phyloP scores from a whole-genome alignment of 441 rosid species.

The Populus tomentosa region DNA sequence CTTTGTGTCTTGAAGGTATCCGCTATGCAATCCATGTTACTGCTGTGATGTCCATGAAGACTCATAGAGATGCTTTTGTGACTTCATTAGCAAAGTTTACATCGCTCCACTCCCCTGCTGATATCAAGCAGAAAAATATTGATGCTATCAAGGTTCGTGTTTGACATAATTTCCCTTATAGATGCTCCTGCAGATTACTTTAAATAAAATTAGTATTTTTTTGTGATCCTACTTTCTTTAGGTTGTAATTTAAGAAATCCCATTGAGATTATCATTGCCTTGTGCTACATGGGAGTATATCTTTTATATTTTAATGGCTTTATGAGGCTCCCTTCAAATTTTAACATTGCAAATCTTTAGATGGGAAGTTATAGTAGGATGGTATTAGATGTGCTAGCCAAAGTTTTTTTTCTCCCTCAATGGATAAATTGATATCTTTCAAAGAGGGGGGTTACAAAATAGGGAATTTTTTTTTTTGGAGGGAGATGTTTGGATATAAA shows the following conservation, averaged over 20 bases:
- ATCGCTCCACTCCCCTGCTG: constrained; percentile 96
- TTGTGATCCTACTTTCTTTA: not conserved
- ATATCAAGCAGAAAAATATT: constrained; percentile 88
- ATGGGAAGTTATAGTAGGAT: not conserved
- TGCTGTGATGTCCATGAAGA: constrained; percentile 97
- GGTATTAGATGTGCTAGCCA: not conserved
- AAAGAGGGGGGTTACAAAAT: not conserved
- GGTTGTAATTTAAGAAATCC: not conserved
- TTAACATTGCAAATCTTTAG: not conserved
- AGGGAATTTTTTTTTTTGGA: not conserved
- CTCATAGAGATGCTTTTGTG: constrained; percentile 99
- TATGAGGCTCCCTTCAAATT: not conserved
- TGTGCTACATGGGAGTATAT: not conserved
- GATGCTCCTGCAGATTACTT: not conserved
- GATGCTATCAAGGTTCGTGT: constrained; percentile 86
- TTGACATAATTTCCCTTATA: constrained; percentile 4
- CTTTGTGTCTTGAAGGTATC: constrained; percentile 91
- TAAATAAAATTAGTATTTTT: not conserved
- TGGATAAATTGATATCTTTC: not conserved
- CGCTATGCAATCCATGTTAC: constrained; percentile 94
- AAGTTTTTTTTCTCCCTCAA: not conserved
- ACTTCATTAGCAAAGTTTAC: constrained; percentile 98
- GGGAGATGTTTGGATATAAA: not conserved
- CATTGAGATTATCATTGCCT: not conserved
- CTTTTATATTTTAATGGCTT: not conserved